phyloP scores from a whole-genome alignment of 257 asterid species.

The Linderniella brevidens region DNA sequence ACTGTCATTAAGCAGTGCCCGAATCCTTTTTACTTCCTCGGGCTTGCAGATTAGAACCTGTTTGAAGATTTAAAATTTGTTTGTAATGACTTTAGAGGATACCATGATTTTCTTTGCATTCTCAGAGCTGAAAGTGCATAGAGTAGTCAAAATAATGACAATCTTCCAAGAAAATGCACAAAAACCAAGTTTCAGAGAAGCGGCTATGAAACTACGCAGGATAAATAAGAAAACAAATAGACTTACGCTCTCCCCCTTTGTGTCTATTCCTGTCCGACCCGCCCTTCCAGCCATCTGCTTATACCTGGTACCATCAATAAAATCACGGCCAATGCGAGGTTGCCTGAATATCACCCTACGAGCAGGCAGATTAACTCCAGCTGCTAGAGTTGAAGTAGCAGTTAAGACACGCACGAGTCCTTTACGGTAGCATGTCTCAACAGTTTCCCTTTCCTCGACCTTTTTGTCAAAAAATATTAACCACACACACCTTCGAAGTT shows the following conservation, averaged over 20 bases:
- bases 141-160: background rate
- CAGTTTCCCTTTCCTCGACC: constrained; percentile 98
- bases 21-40: constrained; percentile 67
- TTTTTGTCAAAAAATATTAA: constrained; percentile 16
- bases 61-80: constrained; percentile 10
- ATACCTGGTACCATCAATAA: constrained; percentile 90
- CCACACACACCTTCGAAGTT: background rate
- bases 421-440: constrained; percentile 91
- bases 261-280: constrained; percentile 96
- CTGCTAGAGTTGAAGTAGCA: constrained; percentile 99
- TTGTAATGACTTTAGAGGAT: background rate
- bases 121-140: constrained; percentile 4
- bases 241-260: constrained; percentile 97
- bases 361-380: constrained; percentile 97
- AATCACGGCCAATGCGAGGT: constrained; percentile 94
- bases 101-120: no score
- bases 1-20: constrained; percentile 58
- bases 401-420: constrained; percentile 97
- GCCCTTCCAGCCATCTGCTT: constrained; percentile 99
- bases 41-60: constrained; percentile 88
- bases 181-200: no score
- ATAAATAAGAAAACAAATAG: constrained; percentile 9
- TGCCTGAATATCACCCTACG: constrained; percentile 95
- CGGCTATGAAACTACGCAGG: constrained; percentile 1
- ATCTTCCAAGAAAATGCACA: no score